Base-by-base conservation (phyloP, 768 basidiomycete genomes). In the Agaricus bisporus region DNA sequence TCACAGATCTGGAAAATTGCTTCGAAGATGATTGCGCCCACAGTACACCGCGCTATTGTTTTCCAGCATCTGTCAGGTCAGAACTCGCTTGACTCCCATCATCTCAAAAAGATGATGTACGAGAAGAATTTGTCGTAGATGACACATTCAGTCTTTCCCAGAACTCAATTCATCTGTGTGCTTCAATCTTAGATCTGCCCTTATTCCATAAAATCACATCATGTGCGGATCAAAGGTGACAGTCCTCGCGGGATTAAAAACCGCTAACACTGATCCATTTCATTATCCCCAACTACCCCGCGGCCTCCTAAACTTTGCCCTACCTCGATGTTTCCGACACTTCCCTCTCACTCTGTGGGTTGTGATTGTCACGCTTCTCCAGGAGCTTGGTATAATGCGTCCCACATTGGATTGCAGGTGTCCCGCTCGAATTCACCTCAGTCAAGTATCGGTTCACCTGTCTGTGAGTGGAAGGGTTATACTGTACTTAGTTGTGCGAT, bases 391-490 rank as follows among this genome's bases (percentile, higher is more conserved):
- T 32, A 32, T 7, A 7, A 32, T 32, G 5, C 32, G 6, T 41
- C 37, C 11, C 22, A n/a, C 28, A 5, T 26, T 15, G 49, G 41
- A 15, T 26, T 22, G 9, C 25, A 28, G 12, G 22, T 29, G 9
- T 39, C 26, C 15, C 36, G 41, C 29, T 9, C 39, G 15, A 48
- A 15, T 20, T 48, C 53, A 5, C 53, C 53, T 28, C 46, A 25
- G 38, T 54, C 47, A 14, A 54, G 53, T 38, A 42, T 42, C 26
- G 47, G 53, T 15, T 54, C 53, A 29, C 53, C 48, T 29, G 35
- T 48, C 25, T 20, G 53, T 54, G n/a, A 54, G 53, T 39, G 8
- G 32, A 32, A 32, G 11, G 32, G 32, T 32, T 11, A 22, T 22
- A 11, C 32, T 32, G 7, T 32, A 11, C 32, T 32, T 4, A 6